These are phyloP conservation scores for Jackrogersella multiformis DNA, from an alignment of 495 filamentous ascomycete species.

Conservation along the genomic window DNA sequence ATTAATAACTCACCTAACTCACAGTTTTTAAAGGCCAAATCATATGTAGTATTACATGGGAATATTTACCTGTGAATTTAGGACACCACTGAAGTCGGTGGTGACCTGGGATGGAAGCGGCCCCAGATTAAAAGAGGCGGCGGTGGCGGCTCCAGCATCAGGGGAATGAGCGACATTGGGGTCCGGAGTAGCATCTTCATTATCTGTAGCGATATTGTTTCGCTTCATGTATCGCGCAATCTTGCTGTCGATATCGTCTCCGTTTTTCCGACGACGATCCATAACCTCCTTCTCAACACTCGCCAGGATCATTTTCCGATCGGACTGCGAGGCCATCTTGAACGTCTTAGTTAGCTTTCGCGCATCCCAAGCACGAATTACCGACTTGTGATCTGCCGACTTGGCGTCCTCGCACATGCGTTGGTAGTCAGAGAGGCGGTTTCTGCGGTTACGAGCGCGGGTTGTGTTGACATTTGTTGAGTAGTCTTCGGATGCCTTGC, in stretches of 20 bases:
- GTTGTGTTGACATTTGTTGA: too few relatives aligned
- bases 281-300: neutral
- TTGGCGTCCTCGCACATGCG: neutral
- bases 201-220: neutral
- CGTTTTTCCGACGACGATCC: neutral
- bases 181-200: neutral
- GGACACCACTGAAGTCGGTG: too few relatives aligned
- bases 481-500: too few relatives aligned
- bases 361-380: constrained; percentile 1
- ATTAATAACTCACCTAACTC: too few relatives aligned
- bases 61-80: too few relatives aligned
- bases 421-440: neutral
- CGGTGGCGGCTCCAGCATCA: neutral
- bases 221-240: neutral
- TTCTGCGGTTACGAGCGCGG: neutral
- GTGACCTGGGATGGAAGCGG: too few relatives aligned
- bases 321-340: neutral
- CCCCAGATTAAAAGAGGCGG: too few relatives aligned
- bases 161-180: neutral
- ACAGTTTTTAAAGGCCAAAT: too few relatives aligned
- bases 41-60: too few relatives aligned
- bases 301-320: neutral
- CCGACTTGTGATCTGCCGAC: neutral
- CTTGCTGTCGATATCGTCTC: neutral
- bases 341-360: neutral